Evolutionary conservation across 2,329 filamentous ascomycete genomes (phyloP).

Genomic region (Aquanectria penicillioides): DNA sequence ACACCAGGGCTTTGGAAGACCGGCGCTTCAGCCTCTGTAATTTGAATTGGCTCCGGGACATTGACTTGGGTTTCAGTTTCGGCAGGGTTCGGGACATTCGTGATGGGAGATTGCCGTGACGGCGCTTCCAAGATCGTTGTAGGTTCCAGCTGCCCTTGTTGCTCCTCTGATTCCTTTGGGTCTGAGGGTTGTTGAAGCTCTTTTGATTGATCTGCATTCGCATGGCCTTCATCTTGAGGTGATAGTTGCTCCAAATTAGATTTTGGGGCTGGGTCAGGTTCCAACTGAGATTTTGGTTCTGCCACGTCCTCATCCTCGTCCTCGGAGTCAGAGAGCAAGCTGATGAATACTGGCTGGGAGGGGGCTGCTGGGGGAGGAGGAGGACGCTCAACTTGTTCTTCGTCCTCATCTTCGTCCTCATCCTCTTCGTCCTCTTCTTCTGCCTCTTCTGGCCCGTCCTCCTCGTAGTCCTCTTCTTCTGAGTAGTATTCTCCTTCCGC

Average conservation of each 20-base stretch:
- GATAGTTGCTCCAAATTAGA: too few species aligned
- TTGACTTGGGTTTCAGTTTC: neutral
- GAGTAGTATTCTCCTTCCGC: conserved; percentile 41
- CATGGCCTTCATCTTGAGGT: neutral
- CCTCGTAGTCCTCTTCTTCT: conserved; percentile 41
- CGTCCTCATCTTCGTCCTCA: conserved; percentile 36
- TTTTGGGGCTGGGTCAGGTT: conserved; percentile 3
- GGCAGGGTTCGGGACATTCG: neutral
- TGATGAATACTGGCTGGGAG: conserved; percentile 55
- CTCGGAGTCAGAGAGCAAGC: conserved; percentile 58
- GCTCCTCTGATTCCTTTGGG: neutral
- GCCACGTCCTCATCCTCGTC: conserved; percentile 49
- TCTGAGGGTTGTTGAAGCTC: neutral
- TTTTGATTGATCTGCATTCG: neutral
- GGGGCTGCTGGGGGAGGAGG: conserved; percentile 29
- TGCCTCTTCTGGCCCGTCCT: conserved; percentile 43
- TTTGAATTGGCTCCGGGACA: neutral
- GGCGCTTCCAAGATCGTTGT: neutral
- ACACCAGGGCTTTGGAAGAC: neutral
- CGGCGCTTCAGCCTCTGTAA: neutral
- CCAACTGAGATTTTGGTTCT: conserved; percentile 8
- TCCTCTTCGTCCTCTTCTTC: conserved; percentile 42
- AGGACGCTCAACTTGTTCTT: conserved; percentile 9
- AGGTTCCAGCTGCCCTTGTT: neutral
- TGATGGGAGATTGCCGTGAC: neutral